A percentile compares a stretch with the other conserved stretches of the same genome.
phyloP scores from a whole-genome alignment of 805 yeast species.

The Lipomyces japonicus region DNA sequence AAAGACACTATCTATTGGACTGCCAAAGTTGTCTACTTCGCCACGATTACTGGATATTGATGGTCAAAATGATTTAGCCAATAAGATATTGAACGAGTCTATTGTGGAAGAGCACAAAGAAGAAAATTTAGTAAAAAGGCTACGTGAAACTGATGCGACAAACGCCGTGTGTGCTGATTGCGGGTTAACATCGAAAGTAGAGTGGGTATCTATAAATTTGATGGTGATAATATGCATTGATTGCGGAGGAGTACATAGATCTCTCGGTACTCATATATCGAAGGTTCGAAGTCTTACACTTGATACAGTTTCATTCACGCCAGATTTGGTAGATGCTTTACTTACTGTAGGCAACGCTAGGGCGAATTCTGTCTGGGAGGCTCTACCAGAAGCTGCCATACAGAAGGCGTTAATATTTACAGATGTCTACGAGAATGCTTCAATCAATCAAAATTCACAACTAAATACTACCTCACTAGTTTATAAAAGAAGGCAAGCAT shows the following conservation, averaged over 20 bases:
- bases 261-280: constrained; percentile 76
- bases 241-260: constrained; percentile 86
- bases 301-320: constrained; percentile 56
- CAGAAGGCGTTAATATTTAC: constrained; percentile 30
- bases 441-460: neutral
- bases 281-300: constrained; percentile 74
- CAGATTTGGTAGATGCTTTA: constrained; percentile 58
- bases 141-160: constrained; percentile 41
- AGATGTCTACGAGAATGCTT: constrained; percentile 29
- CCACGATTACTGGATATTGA: no score
- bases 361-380: constrained; percentile 63
- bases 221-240: constrained; percentile 72
- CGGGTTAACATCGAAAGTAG: constrained; percentile 58
- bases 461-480: neutral
- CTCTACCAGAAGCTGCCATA: constrained; percentile 27
- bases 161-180: constrained; percentile 79
- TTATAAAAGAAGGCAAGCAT: constrained; percentile 38
- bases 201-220: constrained; percentile 81
- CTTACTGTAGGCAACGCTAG: constrained; percentile 52
- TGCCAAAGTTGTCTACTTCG: neutral
- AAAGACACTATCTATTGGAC: neutral
- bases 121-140: constrained; percentile 7
- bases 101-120: neutral
- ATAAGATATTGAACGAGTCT: neutral
- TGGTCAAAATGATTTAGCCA: neutral